These are phyloP conservation scores for Prunus campanulata DNA, from an alignment of 306 rosid genomes.

Conservation along the genomic window DNA sequence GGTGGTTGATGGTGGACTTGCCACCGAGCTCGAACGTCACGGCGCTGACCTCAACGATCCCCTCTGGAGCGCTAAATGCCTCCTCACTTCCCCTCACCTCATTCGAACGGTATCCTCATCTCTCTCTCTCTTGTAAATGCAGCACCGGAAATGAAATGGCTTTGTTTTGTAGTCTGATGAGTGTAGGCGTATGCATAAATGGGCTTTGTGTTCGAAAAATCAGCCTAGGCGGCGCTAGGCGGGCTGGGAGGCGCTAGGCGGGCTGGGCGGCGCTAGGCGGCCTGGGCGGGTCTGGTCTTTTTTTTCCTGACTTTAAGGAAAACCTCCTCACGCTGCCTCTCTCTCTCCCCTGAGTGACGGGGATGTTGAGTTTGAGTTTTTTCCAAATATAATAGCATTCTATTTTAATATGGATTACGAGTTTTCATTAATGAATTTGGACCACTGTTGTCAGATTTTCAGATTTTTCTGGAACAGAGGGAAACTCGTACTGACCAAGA, in stretches of 20 bases:
- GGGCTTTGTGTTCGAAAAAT: too few species aligned
- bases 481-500: neutral
- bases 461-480: neutral
- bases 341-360: too few species aligned
- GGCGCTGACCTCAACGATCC: slow-evolving; percentile 92
- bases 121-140: neutral
- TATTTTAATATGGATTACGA: neutral
- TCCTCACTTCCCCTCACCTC: slow-evolving; percentile 68
- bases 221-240: too few species aligned
- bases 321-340: too few species aligned
- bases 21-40: slow-evolving; percentile 88
- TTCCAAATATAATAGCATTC: neutral
- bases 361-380: too few species aligned
- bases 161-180: neutral
- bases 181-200: neutral
- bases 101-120: slow-evolving; percentile 53
- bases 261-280: too few species aligned
- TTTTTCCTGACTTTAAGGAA: too few species aligned
- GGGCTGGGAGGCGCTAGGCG: too few species aligned
- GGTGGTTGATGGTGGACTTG: slow-evolving; percentile 83
- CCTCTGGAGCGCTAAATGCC: slow-evolving; percentile 99
- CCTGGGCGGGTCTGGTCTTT: too few species aligned
- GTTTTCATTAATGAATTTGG: neutral
- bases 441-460: slow-evolving; percentile 1
- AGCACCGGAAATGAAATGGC: neutral